Evolutionary conservation across 257 asterid genomes (phyloP).

Genomic region (Gardenia jasminoides): DNA sequence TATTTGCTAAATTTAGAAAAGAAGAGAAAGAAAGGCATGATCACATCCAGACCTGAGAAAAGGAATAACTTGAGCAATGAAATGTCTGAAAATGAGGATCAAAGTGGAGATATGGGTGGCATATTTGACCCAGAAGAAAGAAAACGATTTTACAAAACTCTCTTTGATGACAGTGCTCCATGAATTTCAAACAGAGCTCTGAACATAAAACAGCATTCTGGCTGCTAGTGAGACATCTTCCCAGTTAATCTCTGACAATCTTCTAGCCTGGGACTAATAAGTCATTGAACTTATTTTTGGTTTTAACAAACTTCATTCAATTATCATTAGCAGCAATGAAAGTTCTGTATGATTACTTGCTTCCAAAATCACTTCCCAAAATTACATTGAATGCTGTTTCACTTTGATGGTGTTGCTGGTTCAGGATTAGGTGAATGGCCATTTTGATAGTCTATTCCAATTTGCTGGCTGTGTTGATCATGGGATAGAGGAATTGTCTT

Average conservation of each 20-base stretch:
- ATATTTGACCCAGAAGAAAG: conserved; percentile 87
- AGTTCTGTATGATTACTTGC: background rate
- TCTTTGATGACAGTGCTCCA: conserved; percentile 59
- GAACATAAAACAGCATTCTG: background rate
- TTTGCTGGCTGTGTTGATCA: background rate
- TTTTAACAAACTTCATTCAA: background rate
- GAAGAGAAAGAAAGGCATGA: conserved; percentile 59
- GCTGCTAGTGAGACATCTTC: background rate
- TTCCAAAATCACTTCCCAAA: background rate
- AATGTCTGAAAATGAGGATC: conserved; percentile 29
- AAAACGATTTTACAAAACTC: conserved; percentile 66
- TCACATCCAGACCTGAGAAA: conserved; percentile 30
- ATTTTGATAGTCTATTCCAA: background rate
- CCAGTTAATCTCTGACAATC: no score
- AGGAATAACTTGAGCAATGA: conserved; percentile 24
- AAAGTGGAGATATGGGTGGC: conserved; percentile 73
- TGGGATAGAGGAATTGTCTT: background rate
- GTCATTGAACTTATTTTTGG: background rate
- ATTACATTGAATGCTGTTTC: background rate
- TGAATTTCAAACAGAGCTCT: conserved; percentile 21
- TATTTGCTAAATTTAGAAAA: conserved; percentile 64
- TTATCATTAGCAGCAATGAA: background rate
- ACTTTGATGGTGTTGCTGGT: background rate
- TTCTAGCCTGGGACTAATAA: background rate
- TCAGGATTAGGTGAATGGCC: background rate